Evolutionary conservation across 352 stramenopile species (phyloP).

Genomic region (Pilasporangium apinafurcum): DNA sequence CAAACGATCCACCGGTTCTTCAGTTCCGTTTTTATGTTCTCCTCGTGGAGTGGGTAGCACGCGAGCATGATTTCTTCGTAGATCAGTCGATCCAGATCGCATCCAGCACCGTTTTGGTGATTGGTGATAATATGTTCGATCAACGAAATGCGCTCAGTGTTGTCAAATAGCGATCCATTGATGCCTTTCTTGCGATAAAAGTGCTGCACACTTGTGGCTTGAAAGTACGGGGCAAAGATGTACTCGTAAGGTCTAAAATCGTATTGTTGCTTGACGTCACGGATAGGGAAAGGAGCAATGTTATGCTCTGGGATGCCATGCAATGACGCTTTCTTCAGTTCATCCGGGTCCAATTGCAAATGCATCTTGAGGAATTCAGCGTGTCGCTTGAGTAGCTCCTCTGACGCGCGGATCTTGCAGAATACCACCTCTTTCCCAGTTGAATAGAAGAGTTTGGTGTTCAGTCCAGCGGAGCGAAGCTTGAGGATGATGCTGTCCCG

Average conservation of each 20-base stretch:
- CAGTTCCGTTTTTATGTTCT: conserved; percentile 51
- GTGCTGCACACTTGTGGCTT: conserved; percentile 51
- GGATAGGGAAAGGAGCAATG: conserved; percentile 78
- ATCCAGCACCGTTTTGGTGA: conserved; percentile 47
- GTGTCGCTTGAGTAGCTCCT: conserved; percentile 64
- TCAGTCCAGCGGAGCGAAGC: conserved; percentile 51
- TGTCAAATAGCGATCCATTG: conserved; percentile 62
- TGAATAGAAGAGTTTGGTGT: conserved; percentile 73
- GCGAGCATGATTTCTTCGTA: conserved; percentile 74
- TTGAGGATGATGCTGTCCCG: conserved; percentile 76
- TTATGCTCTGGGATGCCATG: conserved; percentile 60
- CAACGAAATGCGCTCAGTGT: conserved; percentile 68
- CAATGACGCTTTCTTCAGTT: conserved; percentile 56
- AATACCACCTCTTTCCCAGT: conserved; percentile 61
- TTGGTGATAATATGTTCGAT: conserved; percentile 86
- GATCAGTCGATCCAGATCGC: conserved; percentile 67
- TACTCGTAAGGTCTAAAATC: conserved; percentile 78
- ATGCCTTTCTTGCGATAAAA: conserved; percentile 61
- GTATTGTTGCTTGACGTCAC: conserved; percentile 72
- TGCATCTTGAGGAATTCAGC: conserved; percentile 72
- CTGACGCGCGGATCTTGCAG: conserved; percentile 74
- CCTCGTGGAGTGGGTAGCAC: conserved; percentile 73
- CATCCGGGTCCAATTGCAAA: conserved; percentile 57
- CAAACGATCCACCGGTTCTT: conserved; percentile 67
- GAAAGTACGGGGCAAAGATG: conserved; percentile 81